A percentile compares a stretch with the other conserved stretches of the same genome.
phyloP scores from a whole-genome alignment of 495 filamentous ascomycete species.

The Talaromyces ruber region DNA sequence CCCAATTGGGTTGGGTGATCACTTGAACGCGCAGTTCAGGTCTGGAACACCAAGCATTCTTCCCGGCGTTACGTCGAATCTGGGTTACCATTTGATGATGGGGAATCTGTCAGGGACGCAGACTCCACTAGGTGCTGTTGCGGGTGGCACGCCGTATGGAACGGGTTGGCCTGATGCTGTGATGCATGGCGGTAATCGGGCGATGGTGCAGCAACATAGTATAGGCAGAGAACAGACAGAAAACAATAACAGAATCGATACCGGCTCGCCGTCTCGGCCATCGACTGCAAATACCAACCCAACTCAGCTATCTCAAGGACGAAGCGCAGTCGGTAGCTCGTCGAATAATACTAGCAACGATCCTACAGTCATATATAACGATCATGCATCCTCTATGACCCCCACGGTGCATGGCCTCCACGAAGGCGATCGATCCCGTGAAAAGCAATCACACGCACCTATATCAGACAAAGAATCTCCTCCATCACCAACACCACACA shows the following conservation, averaged over 20 bases:
- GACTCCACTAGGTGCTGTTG: constrained; percentile 80
- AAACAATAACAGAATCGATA: constrained; percentile 6
- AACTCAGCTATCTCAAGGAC: constrained; percentile 22
- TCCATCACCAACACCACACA: constrained; percentile 19
- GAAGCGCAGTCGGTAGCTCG: constrained; percentile 1
- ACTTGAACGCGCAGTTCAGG: constrained; percentile 57
- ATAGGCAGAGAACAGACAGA: not conserved
- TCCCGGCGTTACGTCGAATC: constrained; percentile 76
- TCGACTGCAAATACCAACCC: constrained; percentile 33
- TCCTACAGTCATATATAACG: constrained; percentile 5
- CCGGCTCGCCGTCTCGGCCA: constrained; percentile 24
- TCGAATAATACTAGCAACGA: constrained; percentile 12
- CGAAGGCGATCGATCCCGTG: not conserved
- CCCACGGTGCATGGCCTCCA: not conserved
- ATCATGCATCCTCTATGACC: constrained; percentile 1
- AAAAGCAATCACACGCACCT: constrained; percentile 14
- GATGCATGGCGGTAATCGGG: constrained; percentile 9
- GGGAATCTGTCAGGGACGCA: constrained; percentile 71
- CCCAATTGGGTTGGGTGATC: constrained; percentile 34
- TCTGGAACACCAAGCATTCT: constrained; percentile 62
- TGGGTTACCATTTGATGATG: constrained; percentile 80
- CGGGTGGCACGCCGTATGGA: constrained; percentile 54
- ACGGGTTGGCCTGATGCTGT: constrained; percentile 40
- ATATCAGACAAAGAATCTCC: constrained; percentile 13
- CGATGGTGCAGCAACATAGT: constrained; percentile 7